Conservation (phyloP, 116 monocot genomes). For the Trichopus zeylanicus region DNA sequence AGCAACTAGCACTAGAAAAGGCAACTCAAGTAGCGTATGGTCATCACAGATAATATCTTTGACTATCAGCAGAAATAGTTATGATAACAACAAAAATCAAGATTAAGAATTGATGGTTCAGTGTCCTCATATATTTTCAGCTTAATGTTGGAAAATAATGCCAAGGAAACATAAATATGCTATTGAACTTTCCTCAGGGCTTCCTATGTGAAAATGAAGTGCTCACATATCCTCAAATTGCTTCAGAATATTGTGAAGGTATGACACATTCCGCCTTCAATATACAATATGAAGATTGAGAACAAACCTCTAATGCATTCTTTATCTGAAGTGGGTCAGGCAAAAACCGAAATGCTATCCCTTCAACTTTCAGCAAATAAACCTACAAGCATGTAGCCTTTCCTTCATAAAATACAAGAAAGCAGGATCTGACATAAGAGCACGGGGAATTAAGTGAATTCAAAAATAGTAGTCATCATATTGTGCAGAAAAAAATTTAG, state of each 20-base stretch:
- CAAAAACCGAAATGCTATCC: conserved; percentile 91
- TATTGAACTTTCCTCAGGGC: not conserved
- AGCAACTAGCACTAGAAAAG: no score
- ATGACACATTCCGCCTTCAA: no score
- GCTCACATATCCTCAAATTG: not conserved
- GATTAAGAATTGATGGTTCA: no score
- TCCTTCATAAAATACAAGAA: not conserved
- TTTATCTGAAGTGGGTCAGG: conserved; percentile 97
- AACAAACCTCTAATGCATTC: conserved; percentile 80
- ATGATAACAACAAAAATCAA: no score
- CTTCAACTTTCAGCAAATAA: conserved; percentile 97
- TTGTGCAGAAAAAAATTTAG: no score
- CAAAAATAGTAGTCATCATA: no score
- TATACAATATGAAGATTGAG: not conserved
- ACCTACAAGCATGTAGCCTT: conserved; percentile 41
- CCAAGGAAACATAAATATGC: not conserved
- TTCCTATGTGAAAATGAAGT: not conserved
- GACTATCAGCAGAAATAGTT: no score
- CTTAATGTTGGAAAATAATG: not conserved
- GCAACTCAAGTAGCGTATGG: no score
- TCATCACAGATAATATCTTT: no score
- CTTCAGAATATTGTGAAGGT: no score
- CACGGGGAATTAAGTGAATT: not conserved
- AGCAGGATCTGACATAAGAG: not conserved
- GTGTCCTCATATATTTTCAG: no score